These are phyloP conservation scores for Multifurca ochricompacta DNA, from an alignment of 768 basidiomycete genomes.

Conservation along the genomic window DNA sequence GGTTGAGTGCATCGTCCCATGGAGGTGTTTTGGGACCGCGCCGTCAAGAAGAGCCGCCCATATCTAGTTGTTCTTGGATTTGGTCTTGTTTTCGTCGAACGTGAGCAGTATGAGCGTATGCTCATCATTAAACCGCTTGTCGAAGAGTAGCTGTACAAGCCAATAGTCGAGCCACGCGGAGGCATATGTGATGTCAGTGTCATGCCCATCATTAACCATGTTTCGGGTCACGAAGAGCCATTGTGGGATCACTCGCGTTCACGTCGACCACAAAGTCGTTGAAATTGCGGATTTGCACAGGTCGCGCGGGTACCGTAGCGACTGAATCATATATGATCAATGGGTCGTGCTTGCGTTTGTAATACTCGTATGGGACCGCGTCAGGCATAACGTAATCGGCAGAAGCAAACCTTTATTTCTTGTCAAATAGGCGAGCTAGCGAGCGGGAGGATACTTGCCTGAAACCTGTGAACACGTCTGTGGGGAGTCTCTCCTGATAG, in stretches of 20 bases:
- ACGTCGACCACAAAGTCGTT: constrained; percentile 51
- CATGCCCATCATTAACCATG: constrained; percentile 39
- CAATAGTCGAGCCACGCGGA: constrained; percentile 41
- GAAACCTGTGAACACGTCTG: constrained; percentile 33
- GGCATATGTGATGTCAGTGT: constrained; percentile 39
- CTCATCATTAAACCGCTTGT: constrained; percentile 44
- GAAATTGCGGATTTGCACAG: too few relatives aligned
- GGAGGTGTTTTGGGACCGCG: constrained; percentile 35
- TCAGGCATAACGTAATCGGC: constrained; percentile 32
- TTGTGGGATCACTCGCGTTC: constrained; percentile 42
- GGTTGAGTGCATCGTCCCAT: too few relatives aligned
- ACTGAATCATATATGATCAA: too few relatives aligned
- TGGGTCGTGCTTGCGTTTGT: too few relatives aligned
- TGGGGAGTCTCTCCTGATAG: constrained; percentile 45
- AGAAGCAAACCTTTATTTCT: constrained; percentile 27
- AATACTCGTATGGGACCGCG: constrained; percentile 34
- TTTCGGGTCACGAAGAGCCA: constrained; percentile 62
- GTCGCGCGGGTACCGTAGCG: too few relatives aligned
- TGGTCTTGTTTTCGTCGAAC: constrained; percentile 47
- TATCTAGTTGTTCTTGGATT: constrained; percentile 39
- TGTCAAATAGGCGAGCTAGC: background rate
- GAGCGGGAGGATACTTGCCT: background rate
- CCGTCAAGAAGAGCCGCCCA: constrained; percentile 38
- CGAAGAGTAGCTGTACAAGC: constrained; percentile 42
- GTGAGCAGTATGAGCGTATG: constrained; percentile 51